Percentiles rank a stretch among this genome's conserved stretches.
Evolutionary conservation across 805 yeast genomes (phyloP).

Genomic region (Schwanniomyces yamadae): DNA sequence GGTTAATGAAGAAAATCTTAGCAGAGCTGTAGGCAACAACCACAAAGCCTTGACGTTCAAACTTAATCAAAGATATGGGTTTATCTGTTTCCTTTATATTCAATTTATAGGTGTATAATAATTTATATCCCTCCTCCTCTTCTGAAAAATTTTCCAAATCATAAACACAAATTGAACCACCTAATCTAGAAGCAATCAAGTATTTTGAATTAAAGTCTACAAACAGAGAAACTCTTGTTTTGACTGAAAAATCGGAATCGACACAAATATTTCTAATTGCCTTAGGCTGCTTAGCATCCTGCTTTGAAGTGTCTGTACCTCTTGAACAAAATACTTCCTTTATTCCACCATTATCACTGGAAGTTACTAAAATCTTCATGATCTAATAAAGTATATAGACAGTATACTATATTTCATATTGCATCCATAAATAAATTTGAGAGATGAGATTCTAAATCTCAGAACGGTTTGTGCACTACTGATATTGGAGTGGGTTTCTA

Average conservation of each 20-base stretch:
- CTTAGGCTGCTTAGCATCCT: slow-evolving; percentile 64
- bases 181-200: slow-evolving; percentile 42
- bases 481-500: too few species aligned
- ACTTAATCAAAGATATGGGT: slow-evolving; percentile 33
- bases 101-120: slow-evolving; percentile 31
- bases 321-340: slow-evolving; percentile 61
- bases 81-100: slow-evolving; percentile 21
- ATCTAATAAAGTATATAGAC: background rate
- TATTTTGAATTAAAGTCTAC: slow-evolving; percentile 28
- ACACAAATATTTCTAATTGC: slow-evolving; percentile 44
- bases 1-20: slow-evolving; percentile 37
- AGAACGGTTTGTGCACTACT: too few species aligned
- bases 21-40: slow-evolving; percentile 50
- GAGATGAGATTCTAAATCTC: slow-evolving; percentile 5
- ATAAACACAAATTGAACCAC: slow-evolving; percentile 44
- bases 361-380: slow-evolving; percentile 64
- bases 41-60: slow-evolving; percentile 28
- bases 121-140: slow-evolving; percentile 38
- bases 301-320: slow-evolving; percentile 79
- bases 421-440: slow-evolving; percentile 4
- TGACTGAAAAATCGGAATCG: slow-evolving; percentile 27
- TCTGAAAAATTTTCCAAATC: slow-evolving; percentile 28
- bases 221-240: slow-evolving; percentile 36
- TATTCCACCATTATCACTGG: slow-evolving; percentile 65
- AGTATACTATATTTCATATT: background rate